These are phyloP conservation scores for Macroventuria anomochaeta DNA, from an alignment of 2,329 filamentous ascomycete genomes.

Conservation along the genomic window DNA sequence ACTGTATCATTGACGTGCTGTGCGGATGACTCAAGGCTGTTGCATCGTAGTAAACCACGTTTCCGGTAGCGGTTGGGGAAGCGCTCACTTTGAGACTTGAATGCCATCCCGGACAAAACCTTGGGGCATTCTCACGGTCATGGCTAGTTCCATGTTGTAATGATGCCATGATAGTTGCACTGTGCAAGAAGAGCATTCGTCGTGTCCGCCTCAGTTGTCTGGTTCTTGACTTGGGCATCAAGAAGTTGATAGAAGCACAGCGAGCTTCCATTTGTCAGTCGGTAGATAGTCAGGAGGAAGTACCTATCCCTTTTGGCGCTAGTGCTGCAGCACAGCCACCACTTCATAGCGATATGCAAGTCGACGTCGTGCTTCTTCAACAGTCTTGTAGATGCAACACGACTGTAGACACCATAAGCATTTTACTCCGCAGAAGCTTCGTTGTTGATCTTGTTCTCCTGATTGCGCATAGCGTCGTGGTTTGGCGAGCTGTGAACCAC, in stretches of 20 bases:
- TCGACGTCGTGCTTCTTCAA: conserved; percentile 36
- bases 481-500: conserved; percentile 41
- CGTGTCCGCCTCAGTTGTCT: neutral
- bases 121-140: neutral
- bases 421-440: conserved; percentile 5
- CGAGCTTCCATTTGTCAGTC: conserved; percentile 14
- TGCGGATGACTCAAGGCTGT: no score
- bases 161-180: no score
- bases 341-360: conserved; percentile 36
- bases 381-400: conserved; percentile 16
- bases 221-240: neutral
- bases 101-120: neutral
- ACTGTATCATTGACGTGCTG: neutral
- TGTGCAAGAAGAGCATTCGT: neutral
- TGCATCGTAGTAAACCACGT: no score
- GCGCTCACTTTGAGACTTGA: no score
- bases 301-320: conserved; percentile 43
- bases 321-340: conserved; percentile 42
- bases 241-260: conserved; percentile 2
- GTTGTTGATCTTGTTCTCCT: conserved; percentile 9
- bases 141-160: no score
- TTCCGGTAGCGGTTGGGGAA: no score
- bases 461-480: conserved; percentile 25
- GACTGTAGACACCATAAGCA: neutral
- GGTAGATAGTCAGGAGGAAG: conserved; percentile 30